Base-by-base conservation (phyloP, 139 green algal species). In the Asterochloris sp. region DNA sequence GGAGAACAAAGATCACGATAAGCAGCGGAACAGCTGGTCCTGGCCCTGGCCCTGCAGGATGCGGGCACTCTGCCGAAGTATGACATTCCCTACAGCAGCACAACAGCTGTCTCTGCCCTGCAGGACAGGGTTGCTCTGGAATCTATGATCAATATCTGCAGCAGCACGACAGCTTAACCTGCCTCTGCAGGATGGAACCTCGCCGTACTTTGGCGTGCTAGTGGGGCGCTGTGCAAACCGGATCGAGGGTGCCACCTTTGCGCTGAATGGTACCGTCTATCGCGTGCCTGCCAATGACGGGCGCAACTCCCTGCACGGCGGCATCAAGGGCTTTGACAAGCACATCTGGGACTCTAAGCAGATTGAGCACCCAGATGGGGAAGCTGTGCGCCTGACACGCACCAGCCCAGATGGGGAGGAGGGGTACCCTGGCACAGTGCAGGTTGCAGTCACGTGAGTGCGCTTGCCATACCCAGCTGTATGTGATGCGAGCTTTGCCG, bases 211-310 rank as follows among this genome's bases (percentile, higher is more conserved):
- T 86, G 96, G 96, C 0, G 93, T 87, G 0, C 74, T 98, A 1
- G 94, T 99, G 6, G 96, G 96, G 0, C 90, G 96, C 0, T 89
- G 93, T 9, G 96, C 96, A 26, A 99, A 99, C 85, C 89, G 96
- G 79, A 98, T 99, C 78, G 91, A 89, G 10, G 82, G 88, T 19
- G 95, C 84, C 0, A 78, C 26, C 1, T 98, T 98, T 80, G 86
- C 68, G 9, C 81, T 99, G n/a, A 85, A 92, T 23, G 94, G 90
- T 0, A 17, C 89, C n/a, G 74, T 79, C 14, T 94, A 97, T 89
- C 80, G 89, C 13, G 84, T 98, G 66, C 67, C 87, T 10, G 83
- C 88, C 11, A 93, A 94, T 83, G 94, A 98, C 81, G 92, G 91
- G 10, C 78, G 76, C 23, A 95, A 98, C 83, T 86, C 90, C 28